Conservation (phyloP, 257 asterid genomes). For the Fraxinus americana region DNA sequence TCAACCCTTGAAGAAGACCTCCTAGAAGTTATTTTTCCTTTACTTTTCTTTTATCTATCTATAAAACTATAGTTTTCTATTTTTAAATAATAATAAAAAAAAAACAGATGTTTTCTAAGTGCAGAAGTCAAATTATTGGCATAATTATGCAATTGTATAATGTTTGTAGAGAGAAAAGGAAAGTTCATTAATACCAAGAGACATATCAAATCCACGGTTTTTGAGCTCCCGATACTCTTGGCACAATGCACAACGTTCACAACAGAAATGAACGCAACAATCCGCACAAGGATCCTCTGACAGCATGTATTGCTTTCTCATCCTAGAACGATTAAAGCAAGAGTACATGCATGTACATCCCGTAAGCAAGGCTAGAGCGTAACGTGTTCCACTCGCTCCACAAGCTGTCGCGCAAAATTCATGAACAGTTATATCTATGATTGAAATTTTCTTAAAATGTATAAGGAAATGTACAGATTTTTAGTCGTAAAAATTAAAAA, state of each 20-base stretch:
- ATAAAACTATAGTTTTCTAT: no score
- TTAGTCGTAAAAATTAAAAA: no score
- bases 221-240: neutral
- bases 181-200: neutral
- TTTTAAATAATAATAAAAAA: no score
- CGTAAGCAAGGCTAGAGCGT: conserved; percentile 5
- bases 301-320: conserved; percentile 35
- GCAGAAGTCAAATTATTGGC: neutral
- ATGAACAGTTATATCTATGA: no score
- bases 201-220: neutral
- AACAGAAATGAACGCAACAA: conserved; percentile 38
- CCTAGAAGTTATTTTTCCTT: no score
- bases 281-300: conserved; percentile 32
- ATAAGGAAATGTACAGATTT: no score
- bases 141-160: no score
- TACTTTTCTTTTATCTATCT: no score
- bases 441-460: no score
- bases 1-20: no score
- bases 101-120: no score
- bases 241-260: conserved; percentile 10
- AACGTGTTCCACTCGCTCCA: conserved; percentile 32
- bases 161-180: neutral
- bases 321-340: conserved; percentile 35
- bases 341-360: conserved; percentile 37
- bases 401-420: neutral